These are phyloP conservation scores for Globisporangium viniferum DNA, from an alignment of 352 stramenopile species.

Conservation along the genomic window DNA sequence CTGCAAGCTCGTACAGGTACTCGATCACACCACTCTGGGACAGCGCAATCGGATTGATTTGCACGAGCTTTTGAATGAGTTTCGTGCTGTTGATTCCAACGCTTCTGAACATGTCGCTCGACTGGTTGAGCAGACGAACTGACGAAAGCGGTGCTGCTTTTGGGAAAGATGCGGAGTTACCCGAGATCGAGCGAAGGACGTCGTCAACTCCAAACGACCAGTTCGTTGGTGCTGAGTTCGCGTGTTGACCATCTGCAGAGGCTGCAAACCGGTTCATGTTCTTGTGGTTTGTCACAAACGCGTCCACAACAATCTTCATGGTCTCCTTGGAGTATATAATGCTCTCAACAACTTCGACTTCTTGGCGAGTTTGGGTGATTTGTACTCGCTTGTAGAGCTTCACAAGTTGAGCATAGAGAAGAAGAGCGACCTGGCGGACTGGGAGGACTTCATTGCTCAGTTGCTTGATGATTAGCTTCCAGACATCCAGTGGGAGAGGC, in stretches of 20 bases:
- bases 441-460: slow-evolving; percentile 60
- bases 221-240: slow-evolving; percentile 57
- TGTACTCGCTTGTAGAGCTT: slow-evolving; percentile 36
- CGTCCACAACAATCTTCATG: slow-evolving; percentile 35
- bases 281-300: slow-evolving; percentile 60
- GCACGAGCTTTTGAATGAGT: slow-evolving; percentile 47
- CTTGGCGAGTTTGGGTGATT: background rate
- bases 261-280: slow-evolving; percentile 54
- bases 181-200: slow-evolving; percentile 49
- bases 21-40: slow-evolving; percentile 23
- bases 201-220: slow-evolving; percentile 79
- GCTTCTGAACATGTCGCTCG: slow-evolving; percentile 31
- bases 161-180: slow-evolving; percentile 39
- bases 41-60: slow-evolving; percentile 37
- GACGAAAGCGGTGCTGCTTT: slow-evolving; percentile 48
- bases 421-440: slow-evolving; percentile 50
- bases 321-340: slow-evolving; percentile 49
- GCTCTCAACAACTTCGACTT: slow-evolving; percentile 18
- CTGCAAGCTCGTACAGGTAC: slow-evolving; percentile 29
- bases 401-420: slow-evolving; percentile 52
- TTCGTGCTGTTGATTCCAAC: slow-evolving; percentile 36
- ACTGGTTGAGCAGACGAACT: slow-evolving; percentile 54
- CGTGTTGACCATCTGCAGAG: slow-evolving; percentile 68
- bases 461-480: slow-evolving; percentile 49
- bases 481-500: slow-evolving; percentile 40